Percentiles rank a stretch among this genome's conserved stretches.
These are phyloP conservation scores for Rhizophagus prolifer DNA, from an alignment of 192 early-diverging fungal genomes.

Conservation along the genomic window DNA sequence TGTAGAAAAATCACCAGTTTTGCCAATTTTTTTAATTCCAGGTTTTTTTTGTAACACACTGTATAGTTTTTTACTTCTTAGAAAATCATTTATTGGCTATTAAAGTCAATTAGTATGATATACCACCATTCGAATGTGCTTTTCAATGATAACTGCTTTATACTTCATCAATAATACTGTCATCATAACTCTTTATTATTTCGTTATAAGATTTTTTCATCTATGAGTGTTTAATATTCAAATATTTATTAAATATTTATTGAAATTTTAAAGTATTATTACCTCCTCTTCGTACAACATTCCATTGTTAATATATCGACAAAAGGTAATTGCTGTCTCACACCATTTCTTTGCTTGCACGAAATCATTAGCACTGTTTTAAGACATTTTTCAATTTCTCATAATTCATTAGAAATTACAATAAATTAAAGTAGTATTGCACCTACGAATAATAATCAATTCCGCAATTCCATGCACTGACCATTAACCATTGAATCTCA, in stretches of 20 bases:
- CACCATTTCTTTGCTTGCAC: slow-evolving; percentile 29
- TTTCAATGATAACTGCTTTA: too few species aligned
- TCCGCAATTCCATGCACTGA: slow-evolving; percentile 32
- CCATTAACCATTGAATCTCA: slow-evolving; percentile 35
- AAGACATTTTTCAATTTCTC: background rate
- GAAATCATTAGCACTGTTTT: slow-evolving; percentile 19
- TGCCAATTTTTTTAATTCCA: too few species aligned
- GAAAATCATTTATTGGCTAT: too few species aligned
- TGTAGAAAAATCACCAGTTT: too few species aligned
- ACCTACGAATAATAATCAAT: slow-evolving; percentile 35
- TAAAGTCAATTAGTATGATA: too few species aligned
- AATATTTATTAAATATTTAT: background rate
- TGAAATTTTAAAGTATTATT: background rate
- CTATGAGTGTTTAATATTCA: background rate
- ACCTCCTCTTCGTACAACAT: slow-evolving; percentile 26
- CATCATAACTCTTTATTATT: slow-evolving; percentile 25
- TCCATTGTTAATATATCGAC: slow-evolving; percentile 19
- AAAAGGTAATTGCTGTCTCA: slow-evolving; percentile 26
- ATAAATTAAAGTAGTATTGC: background rate
- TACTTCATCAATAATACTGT: background rate
- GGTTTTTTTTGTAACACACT: too few species aligned
- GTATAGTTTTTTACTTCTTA: too few species aligned
- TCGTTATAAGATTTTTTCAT: slow-evolving; percentile 27
- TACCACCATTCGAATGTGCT: too few species aligned
- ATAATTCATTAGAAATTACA: background rate